Conservation (phyloP, 2,329 filamentous ascomycete species). For the Fusarium pseudograminearum region DNA sequence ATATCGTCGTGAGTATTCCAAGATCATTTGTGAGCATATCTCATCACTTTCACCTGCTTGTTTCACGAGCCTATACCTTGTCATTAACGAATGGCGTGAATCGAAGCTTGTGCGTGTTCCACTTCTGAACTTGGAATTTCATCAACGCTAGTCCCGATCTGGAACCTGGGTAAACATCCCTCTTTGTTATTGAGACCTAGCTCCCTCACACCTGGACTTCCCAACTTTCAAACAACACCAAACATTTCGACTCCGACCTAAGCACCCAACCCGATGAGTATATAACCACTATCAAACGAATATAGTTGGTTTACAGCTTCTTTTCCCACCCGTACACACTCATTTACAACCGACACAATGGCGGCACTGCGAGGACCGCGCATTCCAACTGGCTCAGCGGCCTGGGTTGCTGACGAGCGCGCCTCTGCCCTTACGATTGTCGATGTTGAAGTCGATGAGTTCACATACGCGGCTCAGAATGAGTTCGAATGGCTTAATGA, state of each 20-base stretch:
- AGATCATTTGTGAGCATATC: neutral
- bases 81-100: slow-evolving; percentile 37
- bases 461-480: slow-evolving; percentile 90
- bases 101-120: slow-evolving; percentile 25
- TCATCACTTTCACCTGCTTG: neutral
- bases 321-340: slow-evolving; percentile 9
- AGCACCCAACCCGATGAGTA: slow-evolving; percentile 39
- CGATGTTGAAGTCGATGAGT: slow-evolving; percentile 89
- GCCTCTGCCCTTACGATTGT: slow-evolving; percentile 80
- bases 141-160: slow-evolving; percentile 19
- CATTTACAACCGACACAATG: slow-evolving; percentile 48
- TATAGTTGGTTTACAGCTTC: slow-evolving; percentile 33
- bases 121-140: slow-evolving; percentile 18
- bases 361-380: slow-evolving; percentile 67
- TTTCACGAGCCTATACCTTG: slow-evolving; percentile 29
- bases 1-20: neutral
- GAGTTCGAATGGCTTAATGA: slow-evolving; percentile 99
- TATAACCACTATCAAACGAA: slow-evolving; percentile 36
- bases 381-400: slow-evolving; percentile 79
- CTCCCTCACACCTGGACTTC: slow-evolving; percentile 37
- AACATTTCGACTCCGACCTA: slow-evolving; percentile 26
- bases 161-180: slow-evolving; percentile 29
- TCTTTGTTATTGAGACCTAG: slow-evolving; percentile 39
- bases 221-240: slow-evolving; percentile 35
- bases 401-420: slow-evolving; percentile 90